Conservation (phyloP, 352 stramenopile genomes). For the Globisporangium carolinianum region DNA sequence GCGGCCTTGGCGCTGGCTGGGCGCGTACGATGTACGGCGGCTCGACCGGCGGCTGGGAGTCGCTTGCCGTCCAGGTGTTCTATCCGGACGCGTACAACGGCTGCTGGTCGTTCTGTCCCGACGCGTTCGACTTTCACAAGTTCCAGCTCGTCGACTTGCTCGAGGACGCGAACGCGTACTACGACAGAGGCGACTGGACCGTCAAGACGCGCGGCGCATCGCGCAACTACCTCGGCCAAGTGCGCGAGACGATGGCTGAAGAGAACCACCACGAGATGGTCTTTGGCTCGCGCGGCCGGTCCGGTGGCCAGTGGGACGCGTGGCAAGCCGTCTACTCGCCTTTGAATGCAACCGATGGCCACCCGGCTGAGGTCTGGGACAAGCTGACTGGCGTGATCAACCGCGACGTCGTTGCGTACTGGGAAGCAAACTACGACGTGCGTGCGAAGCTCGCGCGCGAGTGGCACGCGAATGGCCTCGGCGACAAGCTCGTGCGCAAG, state of each 20-base stretch:
- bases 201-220: conserved; percentile 53
- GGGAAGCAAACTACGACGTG: conserved; percentile 61
- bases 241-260: conserved; percentile 66
- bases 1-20: conserved; percentile 57
- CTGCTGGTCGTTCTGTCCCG: conserved; percentile 75
- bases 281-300: conserved; percentile 50
- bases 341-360: conserved; percentile 49
- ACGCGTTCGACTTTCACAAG: conserved; percentile 69
- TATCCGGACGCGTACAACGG: conserved; percentile 77
- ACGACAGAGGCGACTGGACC: conserved; percentile 61
- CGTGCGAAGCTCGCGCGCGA: conserved; percentile 63
- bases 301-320: conserved; percentile 66
- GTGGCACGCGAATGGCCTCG: conserved; percentile 39
- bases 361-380: conserved; percentile 55
- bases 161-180: conserved; percentile 63
- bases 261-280: conserved; percentile 73
- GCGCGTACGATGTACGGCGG: conserved; percentile 71
- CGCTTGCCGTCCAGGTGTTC: conserved; percentile 62
- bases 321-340: conserved; percentile 72
- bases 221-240: conserved; percentile 56
- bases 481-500: conserved; percentile 67
- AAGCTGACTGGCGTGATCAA: conserved; percentile 65
- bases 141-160: conserved; percentile 70
- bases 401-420: conserved; percentile 47
- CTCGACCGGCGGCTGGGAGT: conserved; percentile 70